Percentiles rank a stretch among this genome's conserved stretches.
These are phyloP conservation scores for Solanum gandarillasii DNA, from an alignment of 257 asterid species.

Conservation along the genomic window DNA sequence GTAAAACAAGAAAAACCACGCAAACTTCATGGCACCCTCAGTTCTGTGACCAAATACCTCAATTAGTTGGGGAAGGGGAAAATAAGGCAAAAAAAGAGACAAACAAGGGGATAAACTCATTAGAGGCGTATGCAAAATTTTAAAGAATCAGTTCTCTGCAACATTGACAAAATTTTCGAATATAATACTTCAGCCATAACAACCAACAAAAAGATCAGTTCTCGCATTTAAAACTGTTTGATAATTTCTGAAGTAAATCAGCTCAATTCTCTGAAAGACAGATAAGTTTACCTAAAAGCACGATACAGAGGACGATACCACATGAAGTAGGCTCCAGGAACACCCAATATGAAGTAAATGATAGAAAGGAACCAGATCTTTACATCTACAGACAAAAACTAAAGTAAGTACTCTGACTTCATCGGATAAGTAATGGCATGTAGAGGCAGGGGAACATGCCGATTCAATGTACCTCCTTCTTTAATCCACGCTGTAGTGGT, in stretches of 20 bases:
- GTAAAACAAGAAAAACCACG: conserved; percentile 94
- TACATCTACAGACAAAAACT: conserved; percentile 12
- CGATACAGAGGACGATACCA: conserved; percentile 99
- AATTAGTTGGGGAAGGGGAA: not conserved
- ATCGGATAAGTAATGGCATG: not conserved
- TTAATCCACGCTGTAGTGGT: conserved; percentile 91
- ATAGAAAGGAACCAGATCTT: conserved; percentile 85
- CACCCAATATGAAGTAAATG: conserved; percentile 88
- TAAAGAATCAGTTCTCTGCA: not conserved
- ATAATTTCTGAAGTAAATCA: not conserved
- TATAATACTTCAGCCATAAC: not conserved
- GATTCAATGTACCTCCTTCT: conserved; percentile 48
- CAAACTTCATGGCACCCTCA: conserved; percentile 82
- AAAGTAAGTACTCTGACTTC: not conserved
- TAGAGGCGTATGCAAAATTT: not conserved
- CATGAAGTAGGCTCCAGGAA: conserved; percentile 88
- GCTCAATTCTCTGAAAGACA: not conserved
- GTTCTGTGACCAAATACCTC: conserved; percentile 35
- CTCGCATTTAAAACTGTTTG: not conserved
- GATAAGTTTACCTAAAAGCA: conserved; percentile 56
- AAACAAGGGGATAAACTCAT: not conserved
- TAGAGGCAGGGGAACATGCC: not conserved
- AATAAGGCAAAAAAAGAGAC: not conserved
- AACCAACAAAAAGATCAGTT: not conserved
- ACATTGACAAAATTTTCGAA: not conserved